These are phyloP conservation scores for Podaxis sp. DNA, from an alignment of 768 basidiomycete species.

Conservation along the genomic window DNA sequence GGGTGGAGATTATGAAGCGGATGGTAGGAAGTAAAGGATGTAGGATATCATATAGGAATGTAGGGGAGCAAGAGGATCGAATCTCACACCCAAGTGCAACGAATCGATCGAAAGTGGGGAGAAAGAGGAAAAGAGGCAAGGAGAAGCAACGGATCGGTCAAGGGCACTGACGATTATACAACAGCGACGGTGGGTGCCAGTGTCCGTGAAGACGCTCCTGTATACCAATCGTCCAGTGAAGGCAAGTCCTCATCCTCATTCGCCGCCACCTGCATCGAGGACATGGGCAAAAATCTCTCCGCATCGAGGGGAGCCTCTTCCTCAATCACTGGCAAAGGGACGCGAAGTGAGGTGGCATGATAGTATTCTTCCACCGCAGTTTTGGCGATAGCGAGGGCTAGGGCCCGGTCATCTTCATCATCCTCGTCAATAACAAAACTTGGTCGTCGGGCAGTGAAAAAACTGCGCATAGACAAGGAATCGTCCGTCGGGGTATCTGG, in stretches of 20 bases:
- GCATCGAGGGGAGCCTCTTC: conserved; percentile 10
- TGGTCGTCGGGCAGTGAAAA: conserved; percentile 7
- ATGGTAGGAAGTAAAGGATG: not conserved
- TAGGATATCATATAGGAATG: not conserved
- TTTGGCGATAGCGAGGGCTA: conserved; percentile 15
- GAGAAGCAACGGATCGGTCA: not conserved
- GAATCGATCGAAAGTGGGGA: not conserved
- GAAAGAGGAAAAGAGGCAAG: not conserved
- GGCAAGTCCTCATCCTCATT: conserved; percentile 37
- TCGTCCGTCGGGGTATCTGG: conserved; percentile 24
- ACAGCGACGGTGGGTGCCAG: not conserved
- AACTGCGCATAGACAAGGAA: conserved; percentile 3
- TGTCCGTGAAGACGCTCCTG: conserved; percentile 24
- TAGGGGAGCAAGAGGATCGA: not conserved
- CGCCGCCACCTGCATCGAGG: not conserved
- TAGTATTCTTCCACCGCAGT: conserved; percentile 12
- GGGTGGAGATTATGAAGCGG: not conserved
- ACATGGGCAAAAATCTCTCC: conserved; percentile 6
- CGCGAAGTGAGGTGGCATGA: conserved; percentile 7
- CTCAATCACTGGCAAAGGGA: conserved; percentile 14
- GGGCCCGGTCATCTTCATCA: conserved; percentile 20
- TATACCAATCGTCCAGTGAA: conserved; percentile 42
- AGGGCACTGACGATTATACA: not conserved
- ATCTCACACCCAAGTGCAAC: not conserved
- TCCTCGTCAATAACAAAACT: conserved; percentile 17